Percentiles rank a stretch among this genome's conserved stretches.
These are phyloP conservation scores for Elsinoe ampelina DNA, from an alignment of 2,329 filamentous ascomycete genomes.

Conservation along the genomic window DNA sequence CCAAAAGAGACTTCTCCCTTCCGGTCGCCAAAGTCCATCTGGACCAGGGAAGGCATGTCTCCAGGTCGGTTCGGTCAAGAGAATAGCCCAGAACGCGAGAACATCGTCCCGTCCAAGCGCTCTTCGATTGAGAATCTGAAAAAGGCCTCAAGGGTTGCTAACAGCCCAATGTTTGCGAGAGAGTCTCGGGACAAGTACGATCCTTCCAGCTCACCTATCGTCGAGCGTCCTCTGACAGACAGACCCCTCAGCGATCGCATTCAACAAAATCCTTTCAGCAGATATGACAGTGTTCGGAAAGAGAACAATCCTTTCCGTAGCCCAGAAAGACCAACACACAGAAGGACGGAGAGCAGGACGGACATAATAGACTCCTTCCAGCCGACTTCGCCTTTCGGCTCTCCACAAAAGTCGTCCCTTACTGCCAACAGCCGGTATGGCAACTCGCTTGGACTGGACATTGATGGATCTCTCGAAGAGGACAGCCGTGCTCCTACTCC, in stretches of 20 bases:
- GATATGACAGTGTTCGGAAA: constrained; percentile 41
- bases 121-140: constrained; percentile 94
- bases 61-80: constrained; percentile 57
- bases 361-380: constrained; percentile 8
- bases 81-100: constrained; percentile 42
- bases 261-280: constrained; percentile 61
- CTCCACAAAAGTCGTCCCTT: constrained; percentile 84
- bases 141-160: constrained; percentile 89
- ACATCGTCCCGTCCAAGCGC: constrained; percentile 60
- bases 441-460: constrained; percentile 57
- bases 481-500: constrained; percentile 55
- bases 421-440: constrained; percentile 53
- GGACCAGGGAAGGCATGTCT: constrained; percentile 58
- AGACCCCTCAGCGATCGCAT: constrained; percentile 49
- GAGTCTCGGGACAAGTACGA: constrained; percentile 92
- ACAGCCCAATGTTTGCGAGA: constrained; percentile 91
- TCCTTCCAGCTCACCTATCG: constrained; percentile 62
- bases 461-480: constrained; percentile 46
- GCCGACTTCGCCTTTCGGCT: constrained; percentile 54
- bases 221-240: constrained; percentile 71
- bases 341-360: constrained; percentile 48
- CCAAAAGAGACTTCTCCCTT: constrained; percentile 48
- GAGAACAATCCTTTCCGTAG: constrained; percentile 28
- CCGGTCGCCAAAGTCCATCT: constrained; percentile 73
- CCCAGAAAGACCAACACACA: constrained; percentile 26